Percentiles rank a stretch among this genome's conserved stretches.
Conservation (phyloP, 164 flowering plant species). For the Litsea cubeba region DNA sequence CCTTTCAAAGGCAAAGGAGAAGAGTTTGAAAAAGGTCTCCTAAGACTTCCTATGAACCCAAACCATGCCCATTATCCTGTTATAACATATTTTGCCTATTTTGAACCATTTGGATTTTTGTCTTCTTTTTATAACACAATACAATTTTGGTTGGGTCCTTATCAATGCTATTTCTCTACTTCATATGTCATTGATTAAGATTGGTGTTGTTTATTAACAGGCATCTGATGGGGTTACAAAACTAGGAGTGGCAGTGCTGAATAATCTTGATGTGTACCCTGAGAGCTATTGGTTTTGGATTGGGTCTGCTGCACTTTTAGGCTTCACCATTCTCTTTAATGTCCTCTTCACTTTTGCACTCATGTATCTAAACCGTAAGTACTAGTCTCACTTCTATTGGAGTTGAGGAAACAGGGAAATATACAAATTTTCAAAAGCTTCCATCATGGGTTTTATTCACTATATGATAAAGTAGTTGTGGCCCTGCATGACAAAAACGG, state of each 20-base stretch:
- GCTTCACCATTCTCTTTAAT: constrained; percentile 32
- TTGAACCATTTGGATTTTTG: no score
- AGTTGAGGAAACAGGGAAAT: neutral
- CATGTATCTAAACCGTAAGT: constrained; percentile 33
- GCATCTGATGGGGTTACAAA: constrained; percentile 22
- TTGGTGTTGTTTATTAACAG: constrained; percentile 12
- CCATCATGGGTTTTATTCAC: neutral
- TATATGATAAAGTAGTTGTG: neutral
- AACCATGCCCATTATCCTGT: no score
- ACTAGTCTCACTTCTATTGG: neutral
- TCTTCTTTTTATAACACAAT: no score
- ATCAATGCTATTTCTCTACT: neutral
- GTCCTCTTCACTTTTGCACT: constrained; percentile 34
- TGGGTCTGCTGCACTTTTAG: constrained; percentile 31
- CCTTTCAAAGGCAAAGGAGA: no score
- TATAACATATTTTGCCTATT: no score
- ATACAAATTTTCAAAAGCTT: neutral
- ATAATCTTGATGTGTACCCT: constrained; percentile 14
- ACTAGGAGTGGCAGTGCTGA: constrained; percentile 26
- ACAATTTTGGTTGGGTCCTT: no score
- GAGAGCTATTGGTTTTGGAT: constrained; percentile 38
- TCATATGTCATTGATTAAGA: neutral
- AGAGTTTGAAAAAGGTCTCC: no score
- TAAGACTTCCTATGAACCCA: no score
- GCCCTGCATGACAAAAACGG: no score